Conservation (phyloP, 1,284 basidiomycete species). For the Schizophyllum commune region DNA sequence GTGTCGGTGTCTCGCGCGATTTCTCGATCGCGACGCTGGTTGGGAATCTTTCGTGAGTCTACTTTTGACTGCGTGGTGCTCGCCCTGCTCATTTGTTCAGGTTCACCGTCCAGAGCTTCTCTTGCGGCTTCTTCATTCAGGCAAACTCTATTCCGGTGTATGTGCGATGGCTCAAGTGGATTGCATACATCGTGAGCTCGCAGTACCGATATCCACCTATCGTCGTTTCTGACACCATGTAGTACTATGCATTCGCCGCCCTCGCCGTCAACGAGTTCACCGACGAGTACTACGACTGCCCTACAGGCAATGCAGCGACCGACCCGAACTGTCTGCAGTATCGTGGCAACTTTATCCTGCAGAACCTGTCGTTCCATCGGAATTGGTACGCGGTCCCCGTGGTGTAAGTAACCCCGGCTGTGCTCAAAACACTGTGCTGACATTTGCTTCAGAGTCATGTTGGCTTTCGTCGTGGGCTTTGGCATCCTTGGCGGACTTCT, state of each 20-base stretch:
- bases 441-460: neutral
- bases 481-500: slow-evolving; percentile 8
- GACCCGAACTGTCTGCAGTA: slow-evolving; percentile 11
- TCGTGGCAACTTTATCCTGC: slow-evolving; percentile 10
- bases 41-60: slow-evolving; percentile 14
- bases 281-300: slow-evolving; percentile 11
- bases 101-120: slow-evolving; percentile 20
- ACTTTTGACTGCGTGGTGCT: neutral
- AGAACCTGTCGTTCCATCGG: slow-evolving; percentile 7
- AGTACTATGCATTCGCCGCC: slow-evolving; percentile 14
- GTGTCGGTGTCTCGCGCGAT: slow-evolving; percentile 24
- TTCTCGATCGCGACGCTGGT: slow-evolving; percentile 13
- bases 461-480: slow-evolving; percentile 25
- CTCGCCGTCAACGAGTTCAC: slow-evolving; percentile 11
- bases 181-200: slow-evolving; percentile 4
- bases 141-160: slow-evolving; percentile 29
- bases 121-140: slow-evolving; percentile 23
- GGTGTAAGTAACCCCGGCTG: slow-evolving; percentile 20
- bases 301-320: slow-evolving; percentile 5
- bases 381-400: slow-evolving; percentile 5
- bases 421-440: neutral
- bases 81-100: neutral
- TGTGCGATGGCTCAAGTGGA: slow-evolving; percentile 32
- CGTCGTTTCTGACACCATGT: neutral
- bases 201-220: neutral